Percentiles rank a stretch among this genome's conserved stretches.
Evolutionary conservation across 805 yeast genomes (phyloP).

Genomic region (Cephaloascus fragrans): DNA sequence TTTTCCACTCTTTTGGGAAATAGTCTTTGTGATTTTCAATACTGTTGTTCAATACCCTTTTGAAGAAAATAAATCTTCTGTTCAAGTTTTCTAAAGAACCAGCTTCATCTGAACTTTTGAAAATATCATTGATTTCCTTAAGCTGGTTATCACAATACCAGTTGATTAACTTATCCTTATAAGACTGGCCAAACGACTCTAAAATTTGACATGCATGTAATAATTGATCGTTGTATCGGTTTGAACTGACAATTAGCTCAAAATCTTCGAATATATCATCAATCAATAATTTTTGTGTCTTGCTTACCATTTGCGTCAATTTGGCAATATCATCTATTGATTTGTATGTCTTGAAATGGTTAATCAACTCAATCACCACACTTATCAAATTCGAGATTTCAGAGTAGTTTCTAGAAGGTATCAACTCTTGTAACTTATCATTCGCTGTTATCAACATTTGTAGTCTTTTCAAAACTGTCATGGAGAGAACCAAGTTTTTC

Average conservation of each 20-base stretch:
- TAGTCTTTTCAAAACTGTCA: slow-evolving; percentile 78
- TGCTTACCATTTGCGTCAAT: slow-evolving; percentile 48
- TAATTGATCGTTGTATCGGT: slow-evolving; percentile 17
- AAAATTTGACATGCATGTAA: slow-evolving; percentile 64
- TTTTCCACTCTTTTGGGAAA: slow-evolving; percentile 70
- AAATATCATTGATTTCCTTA: slow-evolving; percentile 67
- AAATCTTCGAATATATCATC: slow-evolving; percentile 71
- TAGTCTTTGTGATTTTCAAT: slow-evolving; percentile 38
- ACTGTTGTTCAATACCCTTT: slow-evolving; percentile 53
- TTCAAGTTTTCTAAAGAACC: slow-evolving; percentile 84
- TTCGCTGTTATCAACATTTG: slow-evolving; percentile 79
- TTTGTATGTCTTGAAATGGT: slow-evolving; percentile 69
- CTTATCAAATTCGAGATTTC: slow-evolving; percentile 54
- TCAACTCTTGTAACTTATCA: slow-evolving; percentile 42
- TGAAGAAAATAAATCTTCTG: slow-evolving; percentile 74
- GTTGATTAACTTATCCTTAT: slow-evolving; percentile 46
- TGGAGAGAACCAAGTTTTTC: slow-evolving; percentile 70
- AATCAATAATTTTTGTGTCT: slow-evolving; percentile 49
- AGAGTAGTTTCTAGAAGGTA: slow-evolving; percentile 35
- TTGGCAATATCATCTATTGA: slow-evolving; percentile 73
- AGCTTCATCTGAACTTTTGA: slow-evolving; percentile 80
- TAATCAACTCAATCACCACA: slow-evolving; percentile 65
- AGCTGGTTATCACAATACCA: slow-evolving; percentile 70
- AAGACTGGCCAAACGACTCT: slow-evolving; percentile 51
- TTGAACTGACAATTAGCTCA: slow-evolving; percentile 21